A percentile compares a stretch with the other conserved stretches of the same genome.
Conservation (phyloP, 768 basidiomycete species). For the Mycena albidolilacea region DNA sequence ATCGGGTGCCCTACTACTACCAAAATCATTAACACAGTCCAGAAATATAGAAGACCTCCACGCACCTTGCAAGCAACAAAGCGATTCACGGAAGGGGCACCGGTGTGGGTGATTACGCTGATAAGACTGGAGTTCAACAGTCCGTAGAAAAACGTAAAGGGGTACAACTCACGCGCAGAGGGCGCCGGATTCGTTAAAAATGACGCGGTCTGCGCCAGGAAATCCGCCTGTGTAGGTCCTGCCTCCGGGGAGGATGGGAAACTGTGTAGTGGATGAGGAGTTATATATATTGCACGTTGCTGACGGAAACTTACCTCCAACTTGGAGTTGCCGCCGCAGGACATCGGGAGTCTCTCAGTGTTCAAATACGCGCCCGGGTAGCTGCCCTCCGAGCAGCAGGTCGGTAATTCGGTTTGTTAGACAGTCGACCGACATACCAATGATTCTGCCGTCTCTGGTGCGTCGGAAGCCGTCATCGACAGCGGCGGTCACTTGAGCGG, state of each 20-base stretch:
- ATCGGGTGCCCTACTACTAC: too few species aligned
- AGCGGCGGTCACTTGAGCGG: too few species aligned
- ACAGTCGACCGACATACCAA: too few species aligned
- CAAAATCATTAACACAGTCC: neutral
- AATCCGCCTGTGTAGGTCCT: slow-evolving; percentile 41
- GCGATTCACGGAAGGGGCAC: slow-evolving; percentile 38
- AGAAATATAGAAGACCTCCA: neutral
- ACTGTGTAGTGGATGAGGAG: slow-evolving; percentile 19
- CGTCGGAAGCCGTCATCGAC: too few species aligned
- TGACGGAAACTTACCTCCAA: too few species aligned
- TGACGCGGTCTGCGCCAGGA: slow-evolving; percentile 44
- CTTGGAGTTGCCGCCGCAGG: too few species aligned
- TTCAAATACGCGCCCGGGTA: too few species aligned
- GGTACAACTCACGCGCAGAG: slow-evolving; percentile 43
- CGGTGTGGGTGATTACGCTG: slow-evolving; percentile 44
- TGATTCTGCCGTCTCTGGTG: too few species aligned
- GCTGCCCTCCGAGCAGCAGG: too few species aligned
- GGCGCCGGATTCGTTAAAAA: slow-evolving; percentile 43
- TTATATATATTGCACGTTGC: too few species aligned
- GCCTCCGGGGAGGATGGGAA: slow-evolving; percentile 39
- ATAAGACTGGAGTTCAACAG: neutral
- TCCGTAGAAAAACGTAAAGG: neutral
- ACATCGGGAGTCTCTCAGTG: too few species aligned
- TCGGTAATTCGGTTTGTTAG: too few species aligned
- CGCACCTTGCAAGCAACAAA: slow-evolving; percentile 42